These are phyloP conservation scores for Cladorrhinum samala DNA, from an alignment of 495 filamentous ascomycete species.

Conservation along the genomic window DNA sequence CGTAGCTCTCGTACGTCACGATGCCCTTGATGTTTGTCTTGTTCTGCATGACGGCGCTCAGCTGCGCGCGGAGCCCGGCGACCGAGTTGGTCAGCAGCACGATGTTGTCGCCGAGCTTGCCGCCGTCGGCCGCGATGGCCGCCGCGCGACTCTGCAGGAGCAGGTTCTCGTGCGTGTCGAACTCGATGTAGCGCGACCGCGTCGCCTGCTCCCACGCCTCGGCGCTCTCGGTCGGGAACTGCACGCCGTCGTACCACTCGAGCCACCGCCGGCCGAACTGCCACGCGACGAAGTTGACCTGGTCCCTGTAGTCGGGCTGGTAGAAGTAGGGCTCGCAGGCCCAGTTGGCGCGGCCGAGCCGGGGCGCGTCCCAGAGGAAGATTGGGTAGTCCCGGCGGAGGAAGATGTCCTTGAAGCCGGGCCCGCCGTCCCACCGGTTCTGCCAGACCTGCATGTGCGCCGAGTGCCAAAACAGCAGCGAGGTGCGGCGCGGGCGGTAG, in stretches of 20 bases:
- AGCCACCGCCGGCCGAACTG: slow-evolving; percentile 37
- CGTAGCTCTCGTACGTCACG: slow-evolving; percentile 42
- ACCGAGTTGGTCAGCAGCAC: slow-evolving; percentile 44
- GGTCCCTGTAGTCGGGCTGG: slow-evolving; percentile 33
- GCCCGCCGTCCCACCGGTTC: slow-evolving; percentile 44
- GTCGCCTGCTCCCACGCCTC: slow-evolving; percentile 40
- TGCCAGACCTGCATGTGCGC: slow-evolving; percentile 42
- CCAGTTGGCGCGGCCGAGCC: slow-evolving; percentile 43
- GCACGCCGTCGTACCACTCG: slow-evolving; percentile 40
- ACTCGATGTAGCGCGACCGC: slow-evolving; percentile 39
- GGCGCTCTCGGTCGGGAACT: slow-evolving; percentile 33
- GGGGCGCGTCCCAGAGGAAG: slow-evolving; percentile 43
- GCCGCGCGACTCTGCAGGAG: slow-evolving; percentile 35
- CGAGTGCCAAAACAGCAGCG: slow-evolving; percentile 45
- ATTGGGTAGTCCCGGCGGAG: slow-evolving; percentile 43
- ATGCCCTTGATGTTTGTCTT: slow-evolving; percentile 42
- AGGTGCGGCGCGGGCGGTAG: slow-evolving; percentile 36
- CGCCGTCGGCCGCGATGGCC: slow-evolving; percentile 40
- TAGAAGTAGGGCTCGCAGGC: slow-evolving; percentile 35
- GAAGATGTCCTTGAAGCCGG: slow-evolving; percentile 47
- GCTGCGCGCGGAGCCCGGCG: slow-evolving; percentile 36
- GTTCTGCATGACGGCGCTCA: slow-evolving; percentile 36
- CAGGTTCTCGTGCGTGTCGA: slow-evolving; percentile 35
- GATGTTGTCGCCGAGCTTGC: slow-evolving; percentile 35
- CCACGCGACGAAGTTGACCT: slow-evolving; percentile 39